A percentile compares a stretch with the other conserved stretches of the same genome.
Conservation (phyloP, 495 filamentous ascomycete species). For the Annulohypoxylon bovei region DNA sequence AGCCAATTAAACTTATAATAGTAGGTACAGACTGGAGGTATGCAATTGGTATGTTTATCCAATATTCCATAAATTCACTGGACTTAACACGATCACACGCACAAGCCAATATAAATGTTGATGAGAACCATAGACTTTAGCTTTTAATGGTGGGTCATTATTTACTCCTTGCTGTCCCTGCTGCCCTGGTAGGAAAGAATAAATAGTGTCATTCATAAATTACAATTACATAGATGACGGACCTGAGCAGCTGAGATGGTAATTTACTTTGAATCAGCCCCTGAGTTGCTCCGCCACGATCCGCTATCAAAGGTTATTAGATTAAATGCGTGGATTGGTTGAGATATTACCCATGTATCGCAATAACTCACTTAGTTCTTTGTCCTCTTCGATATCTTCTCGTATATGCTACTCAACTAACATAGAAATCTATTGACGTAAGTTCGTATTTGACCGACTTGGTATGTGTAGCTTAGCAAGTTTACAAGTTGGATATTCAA, state of each 20-base stretch:
- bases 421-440: conserved; percentile 11
- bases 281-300: conserved; percentile 41
- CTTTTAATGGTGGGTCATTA: not conserved
- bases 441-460: conserved; percentile 20
- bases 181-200: not conserved
- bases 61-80: not conserved
- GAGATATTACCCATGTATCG: not conserved
- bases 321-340: not conserved
- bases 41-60: no score
- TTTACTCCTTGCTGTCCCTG: no score
- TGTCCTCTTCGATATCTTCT: not conserved
- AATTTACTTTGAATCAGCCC: conserved; percentile 31
- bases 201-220: not conserved
- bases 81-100: not conserved
- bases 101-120: not conserved
- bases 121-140: not conserved
- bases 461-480: not conserved
- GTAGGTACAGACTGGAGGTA: no score
- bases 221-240: not conserved
- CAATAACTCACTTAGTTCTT: not conserved
- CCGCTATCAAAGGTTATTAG: not conserved
- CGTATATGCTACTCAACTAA: not conserved
- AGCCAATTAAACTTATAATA: no score
- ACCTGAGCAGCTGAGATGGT: not conserved
- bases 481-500: not conserved